A percentile compares a stretch with the other conserved stretches of the same genome.
Evolutionary conservation across 495 filamentous ascomycete species (phyloP).

Genomic region (Monascus purpureus): DNA sequence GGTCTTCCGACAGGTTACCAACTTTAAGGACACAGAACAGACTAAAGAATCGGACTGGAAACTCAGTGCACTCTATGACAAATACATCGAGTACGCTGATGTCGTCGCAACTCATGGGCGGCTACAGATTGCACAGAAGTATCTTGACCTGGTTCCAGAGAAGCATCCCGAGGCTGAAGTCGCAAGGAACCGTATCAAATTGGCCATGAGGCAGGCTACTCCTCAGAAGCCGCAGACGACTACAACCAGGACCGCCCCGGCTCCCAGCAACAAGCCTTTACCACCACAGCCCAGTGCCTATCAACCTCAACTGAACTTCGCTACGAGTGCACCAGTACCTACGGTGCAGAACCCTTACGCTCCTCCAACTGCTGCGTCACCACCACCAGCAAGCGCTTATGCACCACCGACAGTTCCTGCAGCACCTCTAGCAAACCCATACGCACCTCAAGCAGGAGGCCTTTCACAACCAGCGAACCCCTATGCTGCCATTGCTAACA

Average conservation of each 20-base stretch:
- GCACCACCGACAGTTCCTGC: constrained; percentile 19
- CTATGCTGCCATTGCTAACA: constrained; percentile 40
- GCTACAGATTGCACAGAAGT: constrained; percentile 73
- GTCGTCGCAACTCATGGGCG: constrained; percentile 85
- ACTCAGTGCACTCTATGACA: constrained; percentile 74
- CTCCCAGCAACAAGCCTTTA: constrained; percentile 15
- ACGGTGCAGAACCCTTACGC: constrained; percentile 12
- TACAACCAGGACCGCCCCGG: constrained; percentile 8
- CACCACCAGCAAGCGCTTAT: constrained; percentile 16
- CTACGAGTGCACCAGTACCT: constrained; percentile 13
- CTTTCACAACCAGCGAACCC: constrained; percentile 38
- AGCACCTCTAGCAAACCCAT: too few relatives aligned
- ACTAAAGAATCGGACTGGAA: constrained; percentile 67
- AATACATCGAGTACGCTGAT: constrained; percentile 94
- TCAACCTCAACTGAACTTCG: constrained; percentile 24
- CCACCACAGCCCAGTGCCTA: constrained; percentile 25
- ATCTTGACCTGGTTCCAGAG: constrained; percentile 74
- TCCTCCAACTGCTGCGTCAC: constrained; percentile 11
- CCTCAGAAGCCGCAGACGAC: constrained; percentile 24
- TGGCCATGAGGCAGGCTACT: constrained; percentile 61
- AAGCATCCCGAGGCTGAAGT: constrained; percentile 82
- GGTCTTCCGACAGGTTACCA: constrained; percentile 86
- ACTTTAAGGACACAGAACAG: constrained; percentile 71
- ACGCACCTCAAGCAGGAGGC: too few relatives aligned
- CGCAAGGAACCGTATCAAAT: constrained; percentile 70